Evolutionary conservation across 768 basidiomycete species (phyloP).

Genomic region (Lactifluus hygrophoroides): DNA sequence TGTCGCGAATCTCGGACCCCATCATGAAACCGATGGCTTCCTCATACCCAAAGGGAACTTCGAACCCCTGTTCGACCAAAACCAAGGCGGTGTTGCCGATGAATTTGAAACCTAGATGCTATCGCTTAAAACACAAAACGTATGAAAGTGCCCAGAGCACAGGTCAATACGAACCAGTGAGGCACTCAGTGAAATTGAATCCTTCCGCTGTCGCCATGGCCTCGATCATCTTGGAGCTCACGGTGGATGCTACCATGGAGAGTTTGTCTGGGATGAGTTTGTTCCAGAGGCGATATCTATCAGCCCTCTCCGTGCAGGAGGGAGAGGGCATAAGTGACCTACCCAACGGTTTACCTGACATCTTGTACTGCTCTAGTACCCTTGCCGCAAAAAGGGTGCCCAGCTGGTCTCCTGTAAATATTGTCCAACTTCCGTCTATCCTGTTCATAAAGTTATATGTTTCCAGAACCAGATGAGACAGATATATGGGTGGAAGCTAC

Average conservation of each 20-base stretch:
- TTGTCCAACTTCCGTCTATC: conserved; percentile 46
- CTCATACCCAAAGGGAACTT: conserved; percentile 74
- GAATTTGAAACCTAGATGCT: conserved; percentile 67
- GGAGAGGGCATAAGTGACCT: neutral
- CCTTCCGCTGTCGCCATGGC: conserved; percentile 67
- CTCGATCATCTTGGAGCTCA: conserved; percentile 86
- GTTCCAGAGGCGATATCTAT: conserved; percentile 17
- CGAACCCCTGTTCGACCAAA: conserved; percentile 56
- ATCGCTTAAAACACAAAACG: neutral
- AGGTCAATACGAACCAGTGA: conserved; percentile 51
- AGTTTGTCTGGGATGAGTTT: conserved; percentile 48
- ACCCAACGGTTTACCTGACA: conserved; percentile 39
- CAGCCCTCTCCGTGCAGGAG: neutral
- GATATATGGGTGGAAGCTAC: conserved; percentile 29
- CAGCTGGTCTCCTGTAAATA: conserved; percentile 81
- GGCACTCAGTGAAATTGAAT: conserved; percentile 76
- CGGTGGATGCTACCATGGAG: conserved; percentile 83
- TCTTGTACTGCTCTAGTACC: conserved; percentile 37
- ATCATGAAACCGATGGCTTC: conserved; percentile 93
- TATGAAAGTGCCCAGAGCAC: conserved; percentile 5
- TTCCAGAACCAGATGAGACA: neutral
- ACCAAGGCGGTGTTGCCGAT: conserved; percentile 76
- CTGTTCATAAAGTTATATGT: conserved; percentile 25
- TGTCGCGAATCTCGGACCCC: conserved; percentile 69
- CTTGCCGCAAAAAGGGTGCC: conserved; percentile 50